Evolutionary conservation across 2,329 filamentous ascomycete genomes (phyloP), one percentile per base, ranked within the genome.

Genomic region (Alternaria incomplexa): DNA sequence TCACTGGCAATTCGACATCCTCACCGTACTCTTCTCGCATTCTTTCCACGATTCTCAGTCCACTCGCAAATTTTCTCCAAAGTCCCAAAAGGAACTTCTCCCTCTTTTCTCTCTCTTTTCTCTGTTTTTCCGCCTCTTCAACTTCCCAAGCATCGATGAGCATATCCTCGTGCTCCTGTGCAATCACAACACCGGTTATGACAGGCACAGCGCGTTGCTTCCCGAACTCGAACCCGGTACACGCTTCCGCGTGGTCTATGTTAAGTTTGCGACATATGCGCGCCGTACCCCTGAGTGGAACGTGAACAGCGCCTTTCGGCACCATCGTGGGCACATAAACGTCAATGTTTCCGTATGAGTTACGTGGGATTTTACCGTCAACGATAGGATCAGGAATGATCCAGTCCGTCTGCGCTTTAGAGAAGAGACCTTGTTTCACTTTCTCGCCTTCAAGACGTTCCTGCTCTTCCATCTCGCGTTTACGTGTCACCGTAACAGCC

Each of bases 141-240:
- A 70, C 76, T 43, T 89, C 87, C 83, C 96, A 91, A 65, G 94
- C 91, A 73, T 93, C 91, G 76, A 92, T 88, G 1, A 97, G 86
- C 32, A 87, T 77, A 15, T 90, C 88, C 63, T 92, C 88, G 68
- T 97, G 86, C 79, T 97, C 94, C 65, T 89, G 87, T 0, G 95
- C 93, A 2, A 97, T 87, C 0, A 99, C 93, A 0, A 97, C 93
- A 1, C 95, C 96, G 57, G 92, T 91, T 26, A 98, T 91, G 1
- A 97, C 89, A 0, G 96, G 96, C 1, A 98, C 93, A 6, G 96
- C 96, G 86, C 96, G 94, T 63, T 96, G 91, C 71, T 96, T 91
- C 0, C 95, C 95, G 77, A 98, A 99, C 76, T 99, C 96, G 77
- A 99, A 99, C 2, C 93, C 96, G 0, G 94, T 94, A 3, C 97